These are phyloP conservation scores for Crithidia brevicula DNA, from an alignment of 208 protist species.

Conservation along the genomic window DNA sequence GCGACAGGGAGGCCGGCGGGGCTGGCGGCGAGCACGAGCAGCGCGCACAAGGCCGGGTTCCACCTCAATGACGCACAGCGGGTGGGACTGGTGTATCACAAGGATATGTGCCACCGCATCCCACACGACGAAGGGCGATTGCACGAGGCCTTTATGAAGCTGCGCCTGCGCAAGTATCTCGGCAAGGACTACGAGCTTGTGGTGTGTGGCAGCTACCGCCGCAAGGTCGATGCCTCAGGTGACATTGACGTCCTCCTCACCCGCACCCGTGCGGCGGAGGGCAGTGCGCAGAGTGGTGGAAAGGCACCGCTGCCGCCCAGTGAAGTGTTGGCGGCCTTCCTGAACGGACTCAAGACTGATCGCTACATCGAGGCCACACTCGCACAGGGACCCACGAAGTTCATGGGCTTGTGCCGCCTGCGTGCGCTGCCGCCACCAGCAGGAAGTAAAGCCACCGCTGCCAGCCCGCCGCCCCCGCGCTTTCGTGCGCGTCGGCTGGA, in stretches of 20 bases:
- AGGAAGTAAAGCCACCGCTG: neutral
- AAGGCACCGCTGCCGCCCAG: conserved; percentile 17
- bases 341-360: conserved; percentile 62
- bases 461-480: conserved; percentile 12
- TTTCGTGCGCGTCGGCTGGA: conserved; percentile 83
- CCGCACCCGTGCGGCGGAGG: conserved; percentile 23
- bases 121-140: conserved; percentile 79
- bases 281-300: conserved; percentile 1
- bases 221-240: conserved; percentile 59
- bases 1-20: conserved; percentile 21
- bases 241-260: conserved; percentile 92
- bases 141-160: conserved; percentile 83
- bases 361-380: conserved; percentile 85
- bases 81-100: conserved; percentile 80
- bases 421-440: conserved; percentile 18
- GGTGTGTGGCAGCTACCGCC: conserved; percentile 86
- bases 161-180: conserved; percentile 71
- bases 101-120: conserved; percentile 83
- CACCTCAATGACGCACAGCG: conserved; percentile 76
- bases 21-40: conserved; percentile 18
- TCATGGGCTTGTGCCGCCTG: conserved; percentile 90
- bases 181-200: conserved; percentile 71
- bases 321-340: conserved; percentile 64
- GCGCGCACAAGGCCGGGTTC: conserved; percentile 36
- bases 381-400: conserved; percentile 84